Evolutionary conservation across 2,329 filamentous ascomycete genomes (phyloP).

Genomic region (Colletotrichum navitas): DNA sequence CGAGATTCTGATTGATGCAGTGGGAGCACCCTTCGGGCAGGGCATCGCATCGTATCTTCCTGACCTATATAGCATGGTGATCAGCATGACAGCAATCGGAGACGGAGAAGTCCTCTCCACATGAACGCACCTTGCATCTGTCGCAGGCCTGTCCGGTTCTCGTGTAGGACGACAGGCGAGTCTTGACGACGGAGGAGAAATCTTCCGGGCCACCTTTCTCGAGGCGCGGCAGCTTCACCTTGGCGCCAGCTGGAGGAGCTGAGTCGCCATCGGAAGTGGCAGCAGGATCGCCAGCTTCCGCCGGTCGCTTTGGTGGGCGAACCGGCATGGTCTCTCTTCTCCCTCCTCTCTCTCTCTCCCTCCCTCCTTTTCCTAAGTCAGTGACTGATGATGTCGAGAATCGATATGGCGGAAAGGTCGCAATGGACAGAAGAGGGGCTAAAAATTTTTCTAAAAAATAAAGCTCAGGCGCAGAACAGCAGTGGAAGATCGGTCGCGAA

Average conservation of each 20-base stretch:
- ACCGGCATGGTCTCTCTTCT: slow-evolving; percentile 46
- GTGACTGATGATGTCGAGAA: not conserved
- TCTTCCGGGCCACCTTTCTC: slow-evolving; percentile 61
- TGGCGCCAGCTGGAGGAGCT: slow-evolving; percentile 48
- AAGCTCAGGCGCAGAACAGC: not conserved
- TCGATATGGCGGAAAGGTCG: not conserved
- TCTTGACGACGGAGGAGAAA: slow-evolving; percentile 69
- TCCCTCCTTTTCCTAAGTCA: too few species aligned
- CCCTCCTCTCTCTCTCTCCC: not conserved
- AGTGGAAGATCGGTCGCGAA: slow-evolving; percentile 26
- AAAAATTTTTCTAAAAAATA: not conserved
- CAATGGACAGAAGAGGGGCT: not conserved
- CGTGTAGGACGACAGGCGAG: slow-evolving; percentile 66
- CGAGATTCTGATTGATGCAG: slow-evolving; percentile 80
- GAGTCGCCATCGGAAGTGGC: slow-evolving; percentile 49
- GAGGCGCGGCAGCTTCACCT: slow-evolving; percentile 63
- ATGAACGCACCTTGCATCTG: slow-evolving; percentile 78
- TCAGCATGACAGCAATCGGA: not conserved
- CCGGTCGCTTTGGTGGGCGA: slow-evolving; percentile 59
- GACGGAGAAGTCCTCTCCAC: not conserved
- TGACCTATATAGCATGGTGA: slow-evolving; percentile 64
- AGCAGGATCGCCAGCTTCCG: slow-evolving; percentile 53
- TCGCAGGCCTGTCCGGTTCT: slow-evolving; percentile 89
- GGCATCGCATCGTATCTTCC: slow-evolving; percentile 90
- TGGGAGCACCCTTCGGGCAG: slow-evolving; percentile 85